Evolutionary conservation across 352 stramenopile species (phyloP).

Genomic region (Halophytophthora polymorphica): DNA sequence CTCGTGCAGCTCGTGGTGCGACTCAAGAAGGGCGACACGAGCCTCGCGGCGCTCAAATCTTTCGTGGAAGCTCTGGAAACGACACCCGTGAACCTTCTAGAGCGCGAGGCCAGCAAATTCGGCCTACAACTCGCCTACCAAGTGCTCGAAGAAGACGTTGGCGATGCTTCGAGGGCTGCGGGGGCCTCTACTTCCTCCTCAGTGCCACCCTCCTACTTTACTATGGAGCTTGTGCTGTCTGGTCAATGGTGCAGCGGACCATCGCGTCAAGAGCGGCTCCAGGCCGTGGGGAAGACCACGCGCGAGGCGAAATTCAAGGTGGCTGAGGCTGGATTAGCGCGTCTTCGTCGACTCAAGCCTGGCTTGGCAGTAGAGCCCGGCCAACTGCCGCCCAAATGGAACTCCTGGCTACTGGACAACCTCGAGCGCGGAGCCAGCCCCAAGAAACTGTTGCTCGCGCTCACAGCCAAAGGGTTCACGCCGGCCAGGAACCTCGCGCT

Average conservation of each 20-base stretch:
- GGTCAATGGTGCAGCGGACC: conserved; percentile 48
- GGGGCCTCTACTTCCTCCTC: not conserved
- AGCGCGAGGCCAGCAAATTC: conserved; percentile 46
- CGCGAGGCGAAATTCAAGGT: conserved; percentile 75
- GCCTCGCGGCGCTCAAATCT: conserved; percentile 37
- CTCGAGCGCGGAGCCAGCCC: conserved; percentile 43
- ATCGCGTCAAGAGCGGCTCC: conserved; percentile 30
- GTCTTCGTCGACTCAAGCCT: conserved; percentile 58
- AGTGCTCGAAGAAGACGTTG: conserved; percentile 29
- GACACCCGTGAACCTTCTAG: conserved; percentile 56
- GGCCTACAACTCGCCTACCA: not conserved
- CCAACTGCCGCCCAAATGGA: conserved; percentile 50
- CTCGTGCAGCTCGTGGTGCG: conserved; percentile 51
- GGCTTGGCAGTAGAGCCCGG: conserved; percentile 52
- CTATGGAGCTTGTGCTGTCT: conserved; percentile 49
- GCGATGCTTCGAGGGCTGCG: conserved; percentile 27
- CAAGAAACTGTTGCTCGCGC: conserved; percentile 50
- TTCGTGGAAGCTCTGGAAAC: conserved; percentile 56
- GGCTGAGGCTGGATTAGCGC: conserved; percentile 49
- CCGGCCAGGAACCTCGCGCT: conserved; percentile 41
- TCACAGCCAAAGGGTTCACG: conserved; percentile 61
- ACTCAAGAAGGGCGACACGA: conserved; percentile 51
- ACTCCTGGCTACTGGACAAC: conserved; percentile 60
- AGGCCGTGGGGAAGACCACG: conserved; percentile 46
- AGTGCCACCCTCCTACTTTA: conserved; percentile 10